Evolutionary conservation across 2,329 filamentous ascomycete species (phyloP).

Genomic region (Arachnomyces sp.): DNA sequence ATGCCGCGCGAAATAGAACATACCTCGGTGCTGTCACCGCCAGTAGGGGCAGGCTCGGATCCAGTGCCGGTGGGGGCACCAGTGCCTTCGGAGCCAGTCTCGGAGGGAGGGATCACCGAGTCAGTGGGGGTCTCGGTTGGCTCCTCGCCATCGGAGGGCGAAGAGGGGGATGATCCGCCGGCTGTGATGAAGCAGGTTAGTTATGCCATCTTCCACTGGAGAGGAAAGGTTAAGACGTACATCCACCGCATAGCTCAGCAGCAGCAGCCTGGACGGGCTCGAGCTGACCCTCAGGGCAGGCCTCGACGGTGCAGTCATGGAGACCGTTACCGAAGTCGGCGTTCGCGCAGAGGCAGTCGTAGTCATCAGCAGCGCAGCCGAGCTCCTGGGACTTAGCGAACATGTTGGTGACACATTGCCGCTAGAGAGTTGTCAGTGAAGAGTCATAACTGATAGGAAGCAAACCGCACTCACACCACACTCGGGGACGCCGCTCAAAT

Average conservation of each 20-base stretch:
- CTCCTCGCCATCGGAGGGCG: conserved; percentile 7
- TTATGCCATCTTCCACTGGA: no score
- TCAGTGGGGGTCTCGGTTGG: conserved; percentile 10
- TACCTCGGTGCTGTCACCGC: conserved; percentile 6
- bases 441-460: not conserved
- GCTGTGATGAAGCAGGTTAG: conserved; percentile 1
- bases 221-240: no score
- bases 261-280: conserved; percentile 16
- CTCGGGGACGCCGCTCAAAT: conserved; percentile 12
- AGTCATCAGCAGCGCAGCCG: conserved; percentile 19
- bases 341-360: conserved; percentile 21
- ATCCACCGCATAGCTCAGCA: not conserved
- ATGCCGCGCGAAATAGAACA: conserved; percentile 11
- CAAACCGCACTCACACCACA: conserved; percentile 17
- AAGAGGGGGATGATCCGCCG: conserved; percentile 5
- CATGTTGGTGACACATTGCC: conserved; percentile 24
- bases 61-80: conserved; percentile 6
- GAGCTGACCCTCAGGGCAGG: conserved; percentile 17
- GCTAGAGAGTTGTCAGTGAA: conserved; percentile 12
- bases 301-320: conserved; percentile 20
- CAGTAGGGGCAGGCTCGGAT: conserved; percentile 1
- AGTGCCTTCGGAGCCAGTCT: not conserved
- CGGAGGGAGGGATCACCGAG: no score
- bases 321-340: conserved; percentile 22
- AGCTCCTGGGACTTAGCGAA: conserved; percentile 14